Evolutionary conservation across 1,284 basidiomycete species (phyloP), one percentile per base, ranked within the genome.

Genomic region (Naganishia liquefaciens): DNA sequence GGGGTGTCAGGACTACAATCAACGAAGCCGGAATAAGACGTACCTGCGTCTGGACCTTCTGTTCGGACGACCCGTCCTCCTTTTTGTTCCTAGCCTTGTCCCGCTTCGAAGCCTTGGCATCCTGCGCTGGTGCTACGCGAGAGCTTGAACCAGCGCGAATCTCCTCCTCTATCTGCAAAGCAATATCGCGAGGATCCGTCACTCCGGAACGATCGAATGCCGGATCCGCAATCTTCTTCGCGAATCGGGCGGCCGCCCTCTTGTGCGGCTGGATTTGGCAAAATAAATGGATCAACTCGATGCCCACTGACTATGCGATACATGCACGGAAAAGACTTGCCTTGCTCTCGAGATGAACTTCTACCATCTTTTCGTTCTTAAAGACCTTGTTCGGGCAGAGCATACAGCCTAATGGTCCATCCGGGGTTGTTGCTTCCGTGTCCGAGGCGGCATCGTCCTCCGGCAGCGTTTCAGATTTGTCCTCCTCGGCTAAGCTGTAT

Each of bases 321-420:
- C 28, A 11, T 27, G 5, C 66, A 13, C 9, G 33, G 3, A 2
- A 37, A 4, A 37, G 71, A 85, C 88, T 77, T 82, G 87, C 90
- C 73, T 83, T 85, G 57, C 88, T 88, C 21, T 79, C 80, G 64
- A 82, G 79, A 77, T 93, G 90, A 13, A 83, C 77, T 64, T 82
- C 78, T 17, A 84, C 80, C 85, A 89, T 87, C 60, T 81, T 81
- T 15, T 73, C 67, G 62, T 85, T 84, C 76, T 90, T 91, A 60
- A 93, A 80, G 21, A 83, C 71, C 73, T 88, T 91, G 39, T 86
- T 86, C 5, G 88, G 89, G 76, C 90, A 93, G 10, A 88, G 74
- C 4, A 88, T 82, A 73, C 90, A 92, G 30, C 81, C 82, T 82
- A 60, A 40, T 9, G 57, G 57, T 27, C 57, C 57, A 6, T 46